Evolutionary conservation across 257 asterid genomes (phyloP).

Genomic region (Paulownia fortunei): DNA sequence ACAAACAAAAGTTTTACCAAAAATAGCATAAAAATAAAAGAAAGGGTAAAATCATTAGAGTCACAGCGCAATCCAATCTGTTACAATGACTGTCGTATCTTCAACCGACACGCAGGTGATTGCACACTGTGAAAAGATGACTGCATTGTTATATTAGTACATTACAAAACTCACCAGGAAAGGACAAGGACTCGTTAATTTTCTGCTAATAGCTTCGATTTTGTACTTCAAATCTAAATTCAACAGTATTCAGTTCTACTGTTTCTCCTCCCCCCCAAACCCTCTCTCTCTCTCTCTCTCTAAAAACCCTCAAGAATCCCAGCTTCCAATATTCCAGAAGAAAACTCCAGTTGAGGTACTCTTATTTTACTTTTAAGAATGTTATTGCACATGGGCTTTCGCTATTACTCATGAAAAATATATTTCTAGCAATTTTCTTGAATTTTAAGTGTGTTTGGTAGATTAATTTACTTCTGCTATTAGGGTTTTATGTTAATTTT

Average conservation of each 20-base stretch:
- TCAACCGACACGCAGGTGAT: not conserved
- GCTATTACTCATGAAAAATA: not conserved
- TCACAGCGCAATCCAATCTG: not conserved
- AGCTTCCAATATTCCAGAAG: conserved; percentile 40
- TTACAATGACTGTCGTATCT: not conserved
- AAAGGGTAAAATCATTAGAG: not conserved
- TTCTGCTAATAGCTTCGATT: conserved; percentile 5
- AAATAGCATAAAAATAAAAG: not conserved
- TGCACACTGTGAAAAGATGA: not conserved
- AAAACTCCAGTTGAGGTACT: conserved; percentile 48
- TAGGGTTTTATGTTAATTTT: conserved; percentile 49
- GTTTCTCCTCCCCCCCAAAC: not conserved
- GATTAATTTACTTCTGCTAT: conserved; percentile 33
- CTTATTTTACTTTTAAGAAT: conserved; percentile 20
- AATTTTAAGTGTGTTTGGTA: conserved; percentile 26
- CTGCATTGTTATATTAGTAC: not conserved
- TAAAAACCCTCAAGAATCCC: conserved; percentile 47
- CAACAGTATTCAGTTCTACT: conserved; percentile 16
- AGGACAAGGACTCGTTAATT: conserved; percentile 27
- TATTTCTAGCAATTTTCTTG: conserved; percentile 27
- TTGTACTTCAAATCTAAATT: conserved; percentile 25
- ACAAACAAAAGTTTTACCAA: not conserved
- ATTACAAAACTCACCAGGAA: not conserved
- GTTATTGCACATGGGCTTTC: conserved; percentile 22
- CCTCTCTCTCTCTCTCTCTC: conserved; percentile 37